Evolutionary conservation across 1,284 basidiomycete species (phyloP).

Genomic region (Ganoderma multipileum): DNA sequence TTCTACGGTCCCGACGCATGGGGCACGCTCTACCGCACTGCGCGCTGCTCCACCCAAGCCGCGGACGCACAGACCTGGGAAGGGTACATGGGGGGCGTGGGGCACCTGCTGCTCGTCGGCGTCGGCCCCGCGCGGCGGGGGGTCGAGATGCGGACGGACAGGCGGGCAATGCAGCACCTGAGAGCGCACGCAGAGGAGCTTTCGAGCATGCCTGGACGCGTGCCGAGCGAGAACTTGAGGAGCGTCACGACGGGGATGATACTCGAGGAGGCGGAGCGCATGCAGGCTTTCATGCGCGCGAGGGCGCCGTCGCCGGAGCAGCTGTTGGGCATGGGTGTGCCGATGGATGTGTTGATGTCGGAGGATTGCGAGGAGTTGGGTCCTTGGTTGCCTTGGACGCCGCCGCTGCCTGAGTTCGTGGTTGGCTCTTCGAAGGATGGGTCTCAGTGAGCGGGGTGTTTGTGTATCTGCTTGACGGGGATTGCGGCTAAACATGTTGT

Average conservation of each 20-base stretch:
- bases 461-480: background rate
- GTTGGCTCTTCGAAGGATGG: background rate
- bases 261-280: background rate
- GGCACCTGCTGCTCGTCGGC: background rate
- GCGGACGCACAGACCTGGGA: background rate
- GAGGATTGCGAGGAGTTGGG: background rate
- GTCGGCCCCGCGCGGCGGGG: background rate
- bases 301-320: background rate
- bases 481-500: background rate
- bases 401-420: background rate
- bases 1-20: conserved; percentile 5
- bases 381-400: background rate
- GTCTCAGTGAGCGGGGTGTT: background rate
- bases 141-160: background rate
- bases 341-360: background rate
- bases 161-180: background rate
- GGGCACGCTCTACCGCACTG: background rate
- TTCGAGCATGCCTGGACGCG: background rate
- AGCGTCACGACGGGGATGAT: background rate
- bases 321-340: background rate
- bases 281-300: background rate
- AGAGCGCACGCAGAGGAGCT: background rate
- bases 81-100: background rate
- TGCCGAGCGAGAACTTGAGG: background rate
- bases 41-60: background rate